Evolutionary conservation across 2,329 filamentous ascomycete species (phyloP).

Genomic region (Ampelomyces quisqualis): DNA sequence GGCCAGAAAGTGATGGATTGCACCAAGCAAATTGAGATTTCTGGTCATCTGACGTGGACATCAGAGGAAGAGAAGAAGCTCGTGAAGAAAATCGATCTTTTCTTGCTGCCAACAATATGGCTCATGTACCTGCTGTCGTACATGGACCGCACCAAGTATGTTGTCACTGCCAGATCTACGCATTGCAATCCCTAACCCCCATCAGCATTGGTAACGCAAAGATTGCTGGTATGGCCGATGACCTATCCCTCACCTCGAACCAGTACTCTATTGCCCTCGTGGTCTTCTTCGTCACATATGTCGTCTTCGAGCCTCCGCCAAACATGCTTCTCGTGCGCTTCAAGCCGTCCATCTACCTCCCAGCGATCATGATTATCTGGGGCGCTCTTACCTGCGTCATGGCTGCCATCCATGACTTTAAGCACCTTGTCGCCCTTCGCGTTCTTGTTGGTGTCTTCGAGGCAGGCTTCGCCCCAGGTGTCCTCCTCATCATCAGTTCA

Average conservation of each 20-base stretch:
- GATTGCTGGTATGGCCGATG: constrained; percentile 53
- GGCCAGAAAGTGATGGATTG: constrained; percentile 39
- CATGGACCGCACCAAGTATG: constrained; percentile 47
- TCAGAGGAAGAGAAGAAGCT: constrained; percentile 52
- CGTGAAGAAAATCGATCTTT: constrained; percentile 52
- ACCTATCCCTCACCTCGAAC: constrained; percentile 50
- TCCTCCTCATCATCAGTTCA: constrained; percentile 56
- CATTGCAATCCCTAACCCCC: constrained; percentile 9
- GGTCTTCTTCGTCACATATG: constrained; percentile 57
- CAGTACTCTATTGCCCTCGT: constrained; percentile 55
- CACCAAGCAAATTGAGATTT: constrained; percentile 48
- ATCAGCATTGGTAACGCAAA: constrained; percentile 54
- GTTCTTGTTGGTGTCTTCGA: constrained; percentile 59
- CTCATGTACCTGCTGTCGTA: constrained; percentile 54
- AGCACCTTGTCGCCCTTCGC: constrained; percentile 54
- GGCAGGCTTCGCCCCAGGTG: constrained; percentile 57
- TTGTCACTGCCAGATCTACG: neutral
- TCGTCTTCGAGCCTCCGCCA: constrained; percentile 56
- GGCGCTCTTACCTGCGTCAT: constrained; percentile 54
- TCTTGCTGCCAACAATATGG: constrained; percentile 52
- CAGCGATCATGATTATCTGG: constrained; percentile 58
- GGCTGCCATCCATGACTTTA: constrained; percentile 51
- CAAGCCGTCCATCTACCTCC: constrained; percentile 53
- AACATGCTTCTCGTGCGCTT: constrained; percentile 56
- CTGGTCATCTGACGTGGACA: constrained; percentile 49